Evolutionary conservation across 257 asterid species (phyloP), one percentile per base, ranked within the genome.

Genomic region (Haberlea rhodopensis): DNA sequence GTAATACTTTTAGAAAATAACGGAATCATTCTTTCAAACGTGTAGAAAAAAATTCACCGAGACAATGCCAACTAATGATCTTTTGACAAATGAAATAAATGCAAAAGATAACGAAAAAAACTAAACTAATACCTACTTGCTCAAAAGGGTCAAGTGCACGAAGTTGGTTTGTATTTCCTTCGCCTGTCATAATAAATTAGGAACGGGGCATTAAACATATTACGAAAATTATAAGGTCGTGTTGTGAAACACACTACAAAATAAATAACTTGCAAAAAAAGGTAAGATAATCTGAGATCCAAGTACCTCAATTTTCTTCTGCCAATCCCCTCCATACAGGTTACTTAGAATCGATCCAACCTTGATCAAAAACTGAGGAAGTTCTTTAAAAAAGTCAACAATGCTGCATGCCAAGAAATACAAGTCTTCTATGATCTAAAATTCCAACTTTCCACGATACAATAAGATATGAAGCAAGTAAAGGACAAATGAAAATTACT

Each of bases 81-180:
- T 49, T 37, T 15, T 46, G 13, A 51, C 43, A 24, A 68, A 66
- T 25, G 43, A 40, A 64, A 62, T 23, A 57, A 70, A 62, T 56
- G 70, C 31, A 32, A 22, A 57, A 43, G n/a, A n/a, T n/a, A n/a
- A n/a, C n/a, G n/a, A n/a, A n/a, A n/a, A n/a, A n/a, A n/a, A n/a
- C n/a, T n/a, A 24, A 65, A 27, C 19, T 32, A 20, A 57, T 51
- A 84, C 97, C 73, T 74, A 92, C 99, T 84, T 85, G 91, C 94
- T 89, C 81, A 92, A 77, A 69, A 84, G 79, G 79, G 81, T 79
- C 80, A 92, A 77, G 73, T 89, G 96, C 62, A 79, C 84, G 65
- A 81, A 87, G 76, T 84, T 90, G 65, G 94, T 80, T 69, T 86
- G 95, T 70, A 95, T 72, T 80, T 92, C 97, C 83, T 82, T 89